These are phyloP conservation scores for Candida tropicalis DNA, from an alignment of 1,139 yeast species.

Conservation along the genomic window DNA sequence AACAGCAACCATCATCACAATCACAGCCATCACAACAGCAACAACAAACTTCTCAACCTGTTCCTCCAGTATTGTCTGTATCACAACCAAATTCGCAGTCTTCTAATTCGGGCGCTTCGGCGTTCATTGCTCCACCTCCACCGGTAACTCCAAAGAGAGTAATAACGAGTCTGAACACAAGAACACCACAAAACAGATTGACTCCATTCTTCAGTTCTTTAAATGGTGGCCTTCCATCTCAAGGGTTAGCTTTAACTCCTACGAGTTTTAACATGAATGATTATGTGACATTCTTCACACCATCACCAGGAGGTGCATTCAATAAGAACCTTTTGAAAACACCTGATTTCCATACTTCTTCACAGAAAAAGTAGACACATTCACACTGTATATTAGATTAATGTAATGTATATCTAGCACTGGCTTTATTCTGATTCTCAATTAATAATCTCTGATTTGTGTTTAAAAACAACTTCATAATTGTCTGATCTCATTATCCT, in stretches of 20 bases:
- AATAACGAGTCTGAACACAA: slow-evolving; percentile 21
- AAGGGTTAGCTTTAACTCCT: slow-evolving; percentile 53
- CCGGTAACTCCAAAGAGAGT: slow-evolving; percentile 49
- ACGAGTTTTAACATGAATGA: slow-evolving; percentile 84
- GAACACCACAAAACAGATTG: slow-evolving; percentile 47
- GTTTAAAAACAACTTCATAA: not conserved
- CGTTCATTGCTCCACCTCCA: slow-evolving; percentile 45
- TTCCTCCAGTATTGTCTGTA: not conserved
- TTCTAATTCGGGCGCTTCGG: slow-evolving; percentile 12
- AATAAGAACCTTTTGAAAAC: slow-evolving; percentile 40
- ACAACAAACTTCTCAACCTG: not conserved
- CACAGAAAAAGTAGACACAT: slow-evolving; percentile 3
- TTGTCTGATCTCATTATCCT: not conserved
- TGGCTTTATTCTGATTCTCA: too few species aligned
- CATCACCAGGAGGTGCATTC: slow-evolving; percentile 59
- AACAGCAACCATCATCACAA: slow-evolving; percentile 19
- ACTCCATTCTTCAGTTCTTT: slow-evolving; percentile 41
- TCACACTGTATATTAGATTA: not conserved
- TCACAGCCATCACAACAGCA: slow-evolving; percentile 6
- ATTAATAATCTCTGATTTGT: too few species aligned
- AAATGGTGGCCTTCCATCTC: slow-evolving; percentile 41
- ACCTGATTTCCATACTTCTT: slow-evolving; percentile 43
- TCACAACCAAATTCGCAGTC: slow-evolving; percentile 8
- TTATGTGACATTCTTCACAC: slow-evolving; percentile 76
- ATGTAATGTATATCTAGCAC: too few species aligned